Evolutionary conservation across 306 rosid species (phyloP), one percentile per base, ranked within the genome.

Genomic region (Bauhinia variegata): DNA sequence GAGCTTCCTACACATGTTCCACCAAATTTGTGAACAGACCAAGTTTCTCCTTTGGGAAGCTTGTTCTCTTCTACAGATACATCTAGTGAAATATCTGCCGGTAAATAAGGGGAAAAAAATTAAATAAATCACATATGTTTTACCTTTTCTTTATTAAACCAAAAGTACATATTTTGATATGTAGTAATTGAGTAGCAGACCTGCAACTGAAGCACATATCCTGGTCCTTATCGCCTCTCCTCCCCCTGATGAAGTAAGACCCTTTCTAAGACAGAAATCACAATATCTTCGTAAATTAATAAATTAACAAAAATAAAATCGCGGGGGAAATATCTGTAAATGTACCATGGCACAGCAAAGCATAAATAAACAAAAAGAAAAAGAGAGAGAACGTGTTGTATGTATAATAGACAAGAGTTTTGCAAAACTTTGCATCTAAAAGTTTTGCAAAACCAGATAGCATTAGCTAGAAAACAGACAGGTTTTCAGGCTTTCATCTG

Each of bases 1-100:
- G 99, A 72, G 74, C 60, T 90, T 71, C 95, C 99, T 73, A 93
- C 87, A 63, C 99, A 93, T 9, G 99, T 93, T 61, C 99, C 99
- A 33, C 99, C 99, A 80, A 93, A 93, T 60, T 93, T 93, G 78
- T 93, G 99, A 41, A 93, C 89, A n/a, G 99, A 88, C 99, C 99
- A 93, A 50, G 66, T 70, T 57, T 83, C 97, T 63, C 95, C 97
- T 70, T 75, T 88, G 8, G 82, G 78, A 54, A 90, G 86, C 84
- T 78, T 75, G 41, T 65, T 83, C 41, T 74, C 86, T 71, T 86
- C 92, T 3, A 77, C 57, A 1, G 84, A 71, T 51, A 70, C 75
- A 19, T 73, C 84, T 52, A 72, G 30, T 0, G 87, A 63, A 61
- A 85, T 74, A 66, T 73, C 92, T 80, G 72, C 69, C 68, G 53